Base-by-base conservation (phyloP, 768 basidiomycete species). In the Psilocybe subaeruginosa region DNA sequence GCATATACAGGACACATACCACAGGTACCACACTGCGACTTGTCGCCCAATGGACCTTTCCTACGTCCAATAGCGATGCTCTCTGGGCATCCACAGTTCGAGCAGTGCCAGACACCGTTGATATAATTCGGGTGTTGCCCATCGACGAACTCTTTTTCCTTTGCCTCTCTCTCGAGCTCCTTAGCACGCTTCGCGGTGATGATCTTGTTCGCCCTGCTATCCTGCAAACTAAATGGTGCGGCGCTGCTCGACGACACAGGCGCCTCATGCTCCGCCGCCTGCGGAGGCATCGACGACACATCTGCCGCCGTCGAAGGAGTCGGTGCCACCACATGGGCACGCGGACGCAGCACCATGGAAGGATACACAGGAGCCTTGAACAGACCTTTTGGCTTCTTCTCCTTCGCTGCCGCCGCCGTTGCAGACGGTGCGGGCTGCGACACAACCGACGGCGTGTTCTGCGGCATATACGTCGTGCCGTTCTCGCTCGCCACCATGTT, bases 401-500 rank as follows among this genome's bases (percentile, higher is more conserved):
- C 85, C 76, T 89, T 90, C 53, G 66, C 52, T 29, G 66, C 51
- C 8, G 68, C 48, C 9, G 68, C 48, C 12, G 67, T 12, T 14
- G 37, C 53, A 0, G 58, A 41, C 7, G 83, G 73, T 17, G 76
- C 72, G 1, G 79, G 76, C 41, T 76, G 74, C 14, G 77, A 68
- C 11, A 76, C 71, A 3, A 64, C 56, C 11, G 76, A 62, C 30
- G 73, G 78, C 35, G 72, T 70, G 27, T 76, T 74, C 59, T 84
- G 80, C 0, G 84, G 82, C 41, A 84, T 74, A 55, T 87, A 80
- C 29, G 82, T 71, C 31, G 85, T 87, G 56, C 92, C 92, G 66
- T 95, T 95, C 76, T 96, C 95, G 1, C 91, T 91, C 1, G 95
- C 95, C 1, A 95, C 93, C 84, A 97, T 92, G 67, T 90, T 92